Percentiles rank a stretch among this genome's conserved stretches.
phyloP scores from a whole-genome alignment of 768 basidiomycete species.

The Suillus cothurnatus region DNA sequence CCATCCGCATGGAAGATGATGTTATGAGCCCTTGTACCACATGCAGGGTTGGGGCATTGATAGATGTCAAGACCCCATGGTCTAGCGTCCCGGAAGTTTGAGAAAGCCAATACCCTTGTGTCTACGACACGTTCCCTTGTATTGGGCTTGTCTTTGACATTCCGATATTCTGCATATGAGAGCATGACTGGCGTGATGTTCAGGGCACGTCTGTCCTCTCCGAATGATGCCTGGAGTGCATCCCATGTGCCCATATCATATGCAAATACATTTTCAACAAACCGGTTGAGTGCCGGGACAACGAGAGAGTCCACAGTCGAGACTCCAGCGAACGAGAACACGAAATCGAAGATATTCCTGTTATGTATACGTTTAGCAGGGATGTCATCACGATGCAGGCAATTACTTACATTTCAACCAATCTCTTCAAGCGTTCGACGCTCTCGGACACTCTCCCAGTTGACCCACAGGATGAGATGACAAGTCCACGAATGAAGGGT shows the following conservation, averaged over 20 bases:
- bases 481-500: neutral
- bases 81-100: neutral
- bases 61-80: slow-evolving; percentile 5
- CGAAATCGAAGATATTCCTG: slow-evolving; percentile 6
- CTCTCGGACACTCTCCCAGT: neutral
- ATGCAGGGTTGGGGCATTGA: neutral
- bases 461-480: neutral
- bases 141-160: no score
- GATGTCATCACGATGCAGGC: no score
- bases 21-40: neutral
- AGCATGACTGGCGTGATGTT: neutral
- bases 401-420: neutral
- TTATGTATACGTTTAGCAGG: no score
- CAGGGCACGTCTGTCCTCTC: neutral
- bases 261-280: neutral
- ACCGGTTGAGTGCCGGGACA: neutral
- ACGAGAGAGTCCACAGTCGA: neutral
- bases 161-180: neutral
- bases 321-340: neutral
- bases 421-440: neutral
- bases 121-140: neutral
- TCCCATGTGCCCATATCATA: neutral
- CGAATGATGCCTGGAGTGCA: neutral
- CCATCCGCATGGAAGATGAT: neutral
- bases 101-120: neutral